These are phyloP conservation scores for Leccinum solheimii DNA, from an alignment of 1,284 basidiomycete genomes.

Conservation along the genomic window DNA sequence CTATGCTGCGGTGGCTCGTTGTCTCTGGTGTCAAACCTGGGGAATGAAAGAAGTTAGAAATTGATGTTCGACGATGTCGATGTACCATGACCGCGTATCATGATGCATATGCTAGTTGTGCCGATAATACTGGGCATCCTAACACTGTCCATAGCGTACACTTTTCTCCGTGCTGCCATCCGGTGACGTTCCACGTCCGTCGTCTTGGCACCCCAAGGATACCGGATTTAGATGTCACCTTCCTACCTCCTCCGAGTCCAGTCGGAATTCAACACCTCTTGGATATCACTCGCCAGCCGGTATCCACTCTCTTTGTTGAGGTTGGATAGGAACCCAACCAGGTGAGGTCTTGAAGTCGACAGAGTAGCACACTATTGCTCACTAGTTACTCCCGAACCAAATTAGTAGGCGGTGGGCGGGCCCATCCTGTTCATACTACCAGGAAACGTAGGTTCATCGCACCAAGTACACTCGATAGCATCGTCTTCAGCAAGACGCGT, in stretches of 20 bases:
- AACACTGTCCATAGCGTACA: slow-evolving; percentile 32
- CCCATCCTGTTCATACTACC: slow-evolving; percentile 89
- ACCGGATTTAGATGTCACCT: slow-evolving; percentile 69
- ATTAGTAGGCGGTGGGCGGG: slow-evolving; percentile 40
- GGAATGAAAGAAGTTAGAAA: slow-evolving; percentile 35
- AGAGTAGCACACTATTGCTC: slow-evolving; percentile 1
- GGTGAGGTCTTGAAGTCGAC: slow-evolving; percentile 41
- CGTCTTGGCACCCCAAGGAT: too few relatives aligned
- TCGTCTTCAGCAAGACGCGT: slow-evolving; percentile 84
- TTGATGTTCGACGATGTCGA: background rate
- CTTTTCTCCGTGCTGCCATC: slow-evolving; percentile 42
- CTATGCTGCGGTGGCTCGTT: slow-evolving; percentile 32
- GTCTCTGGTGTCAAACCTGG: slow-evolving; percentile 31
- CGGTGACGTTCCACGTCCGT: too few relatives aligned
- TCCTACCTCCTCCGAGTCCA: slow-evolving; percentile 70
- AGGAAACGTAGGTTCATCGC: slow-evolving; percentile 67
- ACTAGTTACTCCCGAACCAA: slow-evolving; percentile 5
- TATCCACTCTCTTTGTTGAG: slow-evolving; percentile 90
- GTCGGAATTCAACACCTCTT: slow-evolving; percentile 56
- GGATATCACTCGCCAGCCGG: slow-evolving; percentile 69
- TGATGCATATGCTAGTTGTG: background rate
- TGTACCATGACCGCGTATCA: slow-evolving; percentile 13
- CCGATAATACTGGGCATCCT: slow-evolving; percentile 23
- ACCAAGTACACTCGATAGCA: slow-evolving; percentile 93
- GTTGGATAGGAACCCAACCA: slow-evolving; percentile 74